Conservation (phyloP, 352 stramenopile species). For the Phytophthora pluvialis region DNA sequence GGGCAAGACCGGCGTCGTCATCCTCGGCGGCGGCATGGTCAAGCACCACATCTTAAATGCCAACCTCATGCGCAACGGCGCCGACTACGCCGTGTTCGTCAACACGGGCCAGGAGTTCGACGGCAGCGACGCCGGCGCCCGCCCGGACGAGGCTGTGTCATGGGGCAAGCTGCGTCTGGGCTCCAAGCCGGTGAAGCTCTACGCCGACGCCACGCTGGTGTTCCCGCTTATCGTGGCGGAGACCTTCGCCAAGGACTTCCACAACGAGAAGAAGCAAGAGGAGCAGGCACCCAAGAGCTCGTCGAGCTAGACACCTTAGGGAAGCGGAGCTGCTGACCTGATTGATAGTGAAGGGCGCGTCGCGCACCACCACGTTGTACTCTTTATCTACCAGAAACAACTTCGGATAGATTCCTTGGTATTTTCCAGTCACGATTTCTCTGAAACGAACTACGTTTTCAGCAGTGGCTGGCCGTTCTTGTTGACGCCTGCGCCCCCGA, state of each 20-base stretch:
- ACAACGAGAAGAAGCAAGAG: conserved; percentile 60
- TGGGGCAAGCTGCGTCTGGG: conserved; percentile 98
- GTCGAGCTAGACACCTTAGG: conserved; percentile 7
- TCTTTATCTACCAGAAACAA: conserved; percentile 42
- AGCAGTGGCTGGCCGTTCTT: conserved; percentile 19
- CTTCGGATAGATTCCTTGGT: conserved; percentile 35
- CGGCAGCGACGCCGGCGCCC: conserved; percentile 97
- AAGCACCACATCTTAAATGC: conserved; percentile 99
- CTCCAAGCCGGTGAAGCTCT: conserved; percentile 97
- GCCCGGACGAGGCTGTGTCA: conserved; percentile 98
- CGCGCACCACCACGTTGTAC: conserved; percentile 37
- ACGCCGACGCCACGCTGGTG: conserved; percentile 97
- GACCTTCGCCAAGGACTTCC: conserved; percentile 98
- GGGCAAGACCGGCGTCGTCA: conserved; percentile 96
- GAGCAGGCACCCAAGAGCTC: conserved; percentile 29
- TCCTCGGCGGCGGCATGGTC: conserved; percentile 97
- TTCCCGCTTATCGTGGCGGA: conserved; percentile 99
- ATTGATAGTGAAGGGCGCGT: conserved; percentile 35
- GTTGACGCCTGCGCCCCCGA: conserved; percentile 5
- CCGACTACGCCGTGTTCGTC: conserved; percentile 98
- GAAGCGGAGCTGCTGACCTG: conserved; percentile 34
- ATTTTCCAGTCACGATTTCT: conserved; percentile 19
- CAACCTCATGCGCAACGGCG: conserved; percentile 99
- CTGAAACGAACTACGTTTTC: conserved; percentile 18
- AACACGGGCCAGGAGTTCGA: conserved; percentile 99